Percentiles rank a stretch among this genome's conserved stretches.
Evolutionary conservation across 1,139 yeast species (phyloP).

Genomic region (Debaryomyces singareniensis): DNA sequence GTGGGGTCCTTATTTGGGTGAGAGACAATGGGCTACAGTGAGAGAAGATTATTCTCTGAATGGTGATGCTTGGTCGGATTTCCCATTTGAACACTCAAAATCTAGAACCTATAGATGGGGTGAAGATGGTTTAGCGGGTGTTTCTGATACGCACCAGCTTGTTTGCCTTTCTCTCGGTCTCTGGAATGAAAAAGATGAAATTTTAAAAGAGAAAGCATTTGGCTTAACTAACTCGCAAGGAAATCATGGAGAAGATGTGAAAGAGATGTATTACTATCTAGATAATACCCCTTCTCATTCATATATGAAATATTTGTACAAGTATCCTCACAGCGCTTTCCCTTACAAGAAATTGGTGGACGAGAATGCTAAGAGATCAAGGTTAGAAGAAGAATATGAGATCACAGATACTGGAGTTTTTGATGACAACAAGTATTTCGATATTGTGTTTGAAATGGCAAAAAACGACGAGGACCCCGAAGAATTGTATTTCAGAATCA

Average conservation of each 20-base stretch:
- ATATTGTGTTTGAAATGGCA: slow-evolving; percentile 87
- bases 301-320: slow-evolving; percentile 87
- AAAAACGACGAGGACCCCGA: slow-evolving; percentile 79
- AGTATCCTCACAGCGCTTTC: slow-evolving; percentile 80
- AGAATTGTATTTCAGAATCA: slow-evolving; percentile 74
- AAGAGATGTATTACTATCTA: slow-evolving; percentile 73
- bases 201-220: slow-evolving; percentile 80
- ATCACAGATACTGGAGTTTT: slow-evolving; percentile 71
- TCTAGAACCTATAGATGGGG: slow-evolving; percentile 93
- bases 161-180: slow-evolving; percentile 74
- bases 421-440: slow-evolving; percentile 79
- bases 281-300: slow-evolving; percentile 94
- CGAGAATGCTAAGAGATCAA: slow-evolving; percentile 59
- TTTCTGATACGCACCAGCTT: slow-evolving; percentile 77
- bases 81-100: slow-evolving; percentile 82
- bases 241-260: slow-evolving; percentile 94
- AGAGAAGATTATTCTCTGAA: slow-evolving; percentile 83
- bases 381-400: slow-evolving; percentile 67
- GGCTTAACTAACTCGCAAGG: slow-evolving; percentile 93
- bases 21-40: slow-evolving; percentile 93
- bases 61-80: slow-evolving; percentile 92
- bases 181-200: slow-evolving; percentile 88
- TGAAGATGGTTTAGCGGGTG: slow-evolving; percentile 93
- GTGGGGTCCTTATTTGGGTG: slow-evolving; percentile 93
- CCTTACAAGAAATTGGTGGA: slow-evolving; percentile 76